Evolutionary conservation across 805 yeast species (phyloP), one percentile per base, ranked within the genome.

Genomic region (Danielia reshetovae): DNA sequence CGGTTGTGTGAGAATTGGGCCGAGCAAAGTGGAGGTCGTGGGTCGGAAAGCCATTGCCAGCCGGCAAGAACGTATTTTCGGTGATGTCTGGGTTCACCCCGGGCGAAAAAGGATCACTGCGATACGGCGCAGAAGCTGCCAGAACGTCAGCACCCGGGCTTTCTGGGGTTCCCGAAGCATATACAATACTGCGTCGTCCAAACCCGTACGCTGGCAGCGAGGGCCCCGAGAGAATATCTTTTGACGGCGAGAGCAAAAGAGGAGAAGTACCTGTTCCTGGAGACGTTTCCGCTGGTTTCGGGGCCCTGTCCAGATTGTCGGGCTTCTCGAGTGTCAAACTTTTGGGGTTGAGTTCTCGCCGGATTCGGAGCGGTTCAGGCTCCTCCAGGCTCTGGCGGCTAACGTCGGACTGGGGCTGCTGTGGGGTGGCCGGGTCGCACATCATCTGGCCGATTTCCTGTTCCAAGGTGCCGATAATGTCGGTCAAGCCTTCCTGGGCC

Each of bases 391-490:
- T 19, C 32, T n/a, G 9, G 32, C 19, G 13, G 23, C 24, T 12
- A 23, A 14, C 7, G 36, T 21, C 29, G 22, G 24, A 30, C 29
- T 34, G 21, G 23, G n/a, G 6, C 29, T 11, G 31, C 28, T 25
- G 21, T 18, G 19, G 21, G 23, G 16, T 16, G 30, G 4, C 24
- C 23, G 7, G 16, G 9, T 19, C n/a, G 18, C 27, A 33, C 34
- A 43, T 30, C 29, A 52, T 44, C 24, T 42, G 45, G 31, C 45
- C 56, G 23, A 57, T 52, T 32, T 56, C 59, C 11, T 34, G 32
- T 22, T 55, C 57, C 17, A 57, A 34, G 14, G 51, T 38, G 6
- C 43, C 55, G 18, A 56, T 55, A 22, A 57, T 43, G 37, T 57
- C 59, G 24, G 42, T 36, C 29, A 51, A 30, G 12, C 41, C 36